Conservation (phyloP, 768 basidiomycete species). For the Jaapia argillacea region DNA sequence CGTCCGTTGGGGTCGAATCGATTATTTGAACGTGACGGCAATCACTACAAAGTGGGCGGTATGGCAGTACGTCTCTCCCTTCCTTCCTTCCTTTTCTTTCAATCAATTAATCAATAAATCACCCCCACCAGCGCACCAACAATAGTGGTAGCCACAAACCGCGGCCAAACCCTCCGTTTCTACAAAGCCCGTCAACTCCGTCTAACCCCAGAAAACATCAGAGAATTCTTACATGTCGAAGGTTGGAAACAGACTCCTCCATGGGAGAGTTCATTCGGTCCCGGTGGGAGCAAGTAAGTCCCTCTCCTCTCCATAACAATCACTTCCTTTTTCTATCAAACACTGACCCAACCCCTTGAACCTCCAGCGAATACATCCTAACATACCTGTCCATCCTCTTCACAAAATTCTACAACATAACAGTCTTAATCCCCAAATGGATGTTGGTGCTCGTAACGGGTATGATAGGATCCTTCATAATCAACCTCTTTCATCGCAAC, state of each 20-base stretch:
- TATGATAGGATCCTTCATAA: constrained; percentile 50
- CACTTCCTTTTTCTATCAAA: constrained; percentile 1
- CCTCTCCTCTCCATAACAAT: no score
- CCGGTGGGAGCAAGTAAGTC: constrained; percentile 65
- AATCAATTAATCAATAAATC: constrained; percentile 3
- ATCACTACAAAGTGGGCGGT: constrained; percentile 81
- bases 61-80: constrained; percentile 55
- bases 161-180: constrained; percentile 77
- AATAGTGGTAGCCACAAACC: constrained; percentile 58
- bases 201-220: constrained; percentile 47
- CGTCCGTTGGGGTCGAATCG: constrained; percentile 77
- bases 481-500: constrained; percentile 56
- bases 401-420: constrained; percentile 40
- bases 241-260: constrained; percentile 51
- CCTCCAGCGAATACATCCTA: constrained; percentile 49
- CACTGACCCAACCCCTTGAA: constrained; percentile 2
- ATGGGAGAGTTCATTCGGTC: constrained; percentile 62
- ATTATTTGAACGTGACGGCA: constrained; percentile 77
- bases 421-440: constrained; percentile 60
- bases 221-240: constrained; percentile 56
- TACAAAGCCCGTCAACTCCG: constrained; percentile 56
- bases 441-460: constrained; percentile 59
- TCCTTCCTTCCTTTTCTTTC: constrained; percentile 1
- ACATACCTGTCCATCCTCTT: constrained; percentile 42
- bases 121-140: constrained; percentile 53